A percentile compares a stretch with the other conserved stretches of the same genome.
Evolutionary conservation across 495 filamentous ascomycete species (phyloP).

Genomic region (Sporormia fimetaria): DNA sequence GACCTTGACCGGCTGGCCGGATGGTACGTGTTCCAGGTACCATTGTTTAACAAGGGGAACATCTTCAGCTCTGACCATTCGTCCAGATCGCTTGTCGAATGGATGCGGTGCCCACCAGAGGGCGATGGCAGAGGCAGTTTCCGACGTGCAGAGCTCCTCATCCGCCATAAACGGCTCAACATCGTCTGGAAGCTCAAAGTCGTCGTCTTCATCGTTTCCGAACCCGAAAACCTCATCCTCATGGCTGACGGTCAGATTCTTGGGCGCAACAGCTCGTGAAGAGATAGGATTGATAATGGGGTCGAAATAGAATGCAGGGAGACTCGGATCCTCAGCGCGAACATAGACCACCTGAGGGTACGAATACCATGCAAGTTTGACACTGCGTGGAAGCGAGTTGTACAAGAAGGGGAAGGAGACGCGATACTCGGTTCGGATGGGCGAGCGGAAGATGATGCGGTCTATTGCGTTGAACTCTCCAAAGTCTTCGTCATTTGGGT

Average conservation of each 20-base stretch:
- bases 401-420: slow-evolving; percentile 92
- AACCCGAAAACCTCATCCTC: slow-evolving; percentile 90
- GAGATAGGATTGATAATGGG: slow-evolving; percentile 97
- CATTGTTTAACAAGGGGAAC: slow-evolving; percentile 96
- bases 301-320: slow-evolving; percentile 97
- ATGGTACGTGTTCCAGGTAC: slow-evolving; percentile 92
- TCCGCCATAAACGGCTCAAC: slow-evolving; percentile 82
- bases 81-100: slow-evolving; percentile 92
- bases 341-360: slow-evolving; percentile 89
- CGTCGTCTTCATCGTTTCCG: slow-evolving; percentile 62
- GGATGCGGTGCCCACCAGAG: slow-evolving; percentile 98
- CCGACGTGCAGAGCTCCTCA: slow-evolving; percentile 77
- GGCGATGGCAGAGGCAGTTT: slow-evolving; percentile 84
- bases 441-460: slow-evolving; percentile 94
- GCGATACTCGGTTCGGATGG: slow-evolving; percentile 90
- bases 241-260: slow-evolving; percentile 84
- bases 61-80: slow-evolving; percentile 93
- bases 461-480: slow-evolving; percentile 99
- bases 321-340: slow-evolving; percentile 71
- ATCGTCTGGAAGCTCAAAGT: slow-evolving; percentile 69
- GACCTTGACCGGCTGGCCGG: slow-evolving; percentile 90
- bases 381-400: slow-evolving; percentile 90
- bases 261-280: slow-evolving; percentile 83
- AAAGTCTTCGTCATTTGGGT: slow-evolving; percentile 98
- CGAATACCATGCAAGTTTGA: slow-evolving; percentile 87